Conservation (phyloP, 495 filamentous ascomycete species). For the Penicillium waksmanii region DNA sequence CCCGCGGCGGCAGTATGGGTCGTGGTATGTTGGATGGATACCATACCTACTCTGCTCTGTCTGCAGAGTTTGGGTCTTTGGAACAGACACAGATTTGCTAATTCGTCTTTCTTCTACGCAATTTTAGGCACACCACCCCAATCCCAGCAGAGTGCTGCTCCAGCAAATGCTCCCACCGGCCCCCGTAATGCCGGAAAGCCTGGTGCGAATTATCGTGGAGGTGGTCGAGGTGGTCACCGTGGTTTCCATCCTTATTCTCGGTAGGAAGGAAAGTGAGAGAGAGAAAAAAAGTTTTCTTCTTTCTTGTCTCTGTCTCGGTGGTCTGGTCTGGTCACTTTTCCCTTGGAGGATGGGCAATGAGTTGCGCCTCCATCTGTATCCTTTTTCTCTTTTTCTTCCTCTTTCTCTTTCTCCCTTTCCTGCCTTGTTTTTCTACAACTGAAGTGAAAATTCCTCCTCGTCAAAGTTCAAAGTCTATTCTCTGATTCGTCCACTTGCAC, state of each 20-base stretch:
- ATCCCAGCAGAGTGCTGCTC: constrained; percentile 72
- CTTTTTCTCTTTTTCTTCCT: no score
- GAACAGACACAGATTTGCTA: not conserved
- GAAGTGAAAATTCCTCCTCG: no score
- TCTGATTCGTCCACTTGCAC: no score
- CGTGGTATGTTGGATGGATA: constrained; percentile 49
- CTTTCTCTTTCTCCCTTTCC: no score
- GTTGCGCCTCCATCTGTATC: no score
- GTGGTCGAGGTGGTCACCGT: constrained; percentile 75
- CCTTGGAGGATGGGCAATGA: no score
- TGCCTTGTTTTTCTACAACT: no score
- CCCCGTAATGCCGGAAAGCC: constrained; percentile 95
- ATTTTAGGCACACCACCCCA: constrained; percentile 43
- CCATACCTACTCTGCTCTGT: not conserved
- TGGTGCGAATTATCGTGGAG: constrained; percentile 92
- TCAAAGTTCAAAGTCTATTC: no score
- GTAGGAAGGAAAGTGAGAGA: constrained; percentile 12
- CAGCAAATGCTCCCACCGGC: constrained; percentile 92
- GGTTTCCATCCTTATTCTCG: constrained; percentile 83
- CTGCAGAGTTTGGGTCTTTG: no score
- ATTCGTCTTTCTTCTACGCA: not conserved
- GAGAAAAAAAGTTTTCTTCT: no score
- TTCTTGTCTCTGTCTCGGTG: no score
- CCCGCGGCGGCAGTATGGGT: constrained; percentile 53
- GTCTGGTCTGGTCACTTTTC: no score